A percentile compares a stretch with the other conserved stretches of the same genome.
phyloP scores from a whole-genome alignment of 2,329 filamentous ascomycete genomes.

The Hypoxylon sp. region DNA sequence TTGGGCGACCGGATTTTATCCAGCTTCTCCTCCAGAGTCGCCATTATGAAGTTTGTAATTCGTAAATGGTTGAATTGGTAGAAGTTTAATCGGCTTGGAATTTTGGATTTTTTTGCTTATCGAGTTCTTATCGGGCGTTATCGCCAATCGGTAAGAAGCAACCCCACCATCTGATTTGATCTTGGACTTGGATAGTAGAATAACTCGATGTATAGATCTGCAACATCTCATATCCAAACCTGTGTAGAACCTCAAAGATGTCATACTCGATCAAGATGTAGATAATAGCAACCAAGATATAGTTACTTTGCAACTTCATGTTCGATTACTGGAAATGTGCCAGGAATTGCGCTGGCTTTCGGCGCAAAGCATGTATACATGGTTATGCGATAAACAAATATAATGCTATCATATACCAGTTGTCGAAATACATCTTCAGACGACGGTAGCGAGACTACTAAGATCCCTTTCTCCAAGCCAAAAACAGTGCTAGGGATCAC shows the following conservation, averaged over 20 bases:
- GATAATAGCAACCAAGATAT: not conserved
- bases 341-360: not conserved
- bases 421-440: slow-evolving; percentile 13
- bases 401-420: slow-evolving; percentile 21
- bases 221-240: not conserved
- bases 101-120: slow-evolving; percentile 47
- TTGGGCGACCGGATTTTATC: slow-evolving; percentile 98
- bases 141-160: slow-evolving; percentile 37
- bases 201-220: slow-evolving; percentile 3
- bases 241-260: not conserved
- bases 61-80: slow-evolving; percentile 26
- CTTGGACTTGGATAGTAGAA: slow-evolving; percentile 10
- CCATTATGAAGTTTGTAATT: slow-evolving; percentile 56
- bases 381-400: slow-evolving; percentile 11
- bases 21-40: slow-evolving; percentile 84
- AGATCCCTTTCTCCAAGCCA: slow-evolving; percentile 24
- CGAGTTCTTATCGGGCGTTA: slow-evolving; percentile 46
- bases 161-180: slow-evolving; percentile 43
- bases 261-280: not conserved
- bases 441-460: slow-evolving; percentile 15
- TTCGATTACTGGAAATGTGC: slow-evolving; percentile 16
- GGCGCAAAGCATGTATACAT: not conserved
- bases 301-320: slow-evolving; percentile 7
- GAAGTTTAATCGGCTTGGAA: slow-evolving; percentile 33
- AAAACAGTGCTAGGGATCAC: slow-evolving; percentile 12